Base-by-base conservation (phyloP, 345 rosid species). In the Lumnitzera racemosa region DNA sequence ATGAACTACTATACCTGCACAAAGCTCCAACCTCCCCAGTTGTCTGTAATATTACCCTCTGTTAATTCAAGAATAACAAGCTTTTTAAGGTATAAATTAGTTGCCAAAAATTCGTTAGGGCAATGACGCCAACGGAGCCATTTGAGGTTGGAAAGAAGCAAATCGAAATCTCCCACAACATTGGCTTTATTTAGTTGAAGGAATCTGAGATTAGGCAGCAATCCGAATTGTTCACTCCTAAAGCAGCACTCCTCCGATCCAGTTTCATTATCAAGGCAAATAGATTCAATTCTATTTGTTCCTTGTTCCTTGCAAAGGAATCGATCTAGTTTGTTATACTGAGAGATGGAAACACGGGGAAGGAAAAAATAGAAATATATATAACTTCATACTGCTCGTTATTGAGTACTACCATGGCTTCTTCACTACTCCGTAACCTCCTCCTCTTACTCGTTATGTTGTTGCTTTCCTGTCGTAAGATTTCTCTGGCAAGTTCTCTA, bases 1-100 rank as follows among this genome's bases (percentile, higher is more conserved):
- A 36, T 3, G 43, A 5, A 36, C 10, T 9, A 36, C 7, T 1
- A 58, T 63, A 63, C 66, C 66, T 54, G 16, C 3, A 63, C 16
- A 15, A 53, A 58, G 11, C 12, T 54, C 66, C 66, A 63, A 24
- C 66, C 66, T 6, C 54, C 46, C 66, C 66, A 54, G n/a, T 3
- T 12, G 2, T 23, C 10, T 11, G 53, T 63, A 9, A 54, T 13
- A 48, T 13, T 4, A 12, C 46, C 54, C 53, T 52, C 5, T 6
- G 29, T 46, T 46, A 63, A 43, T 11, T 53, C 16, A 11, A 62
- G 58, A 48, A 62, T 46, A 24, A 63, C 46, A 1, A 63, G 58
- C 13, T 24, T 12, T 3, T 47, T 24, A 2, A 27, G 58, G 31
- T 10, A n/a, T 46, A 63, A 63, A 31, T 54, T 63, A 14, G 59